Conservation (phyloP, 768 basidiomycete species). For the Tulasnella sp. region DNA sequence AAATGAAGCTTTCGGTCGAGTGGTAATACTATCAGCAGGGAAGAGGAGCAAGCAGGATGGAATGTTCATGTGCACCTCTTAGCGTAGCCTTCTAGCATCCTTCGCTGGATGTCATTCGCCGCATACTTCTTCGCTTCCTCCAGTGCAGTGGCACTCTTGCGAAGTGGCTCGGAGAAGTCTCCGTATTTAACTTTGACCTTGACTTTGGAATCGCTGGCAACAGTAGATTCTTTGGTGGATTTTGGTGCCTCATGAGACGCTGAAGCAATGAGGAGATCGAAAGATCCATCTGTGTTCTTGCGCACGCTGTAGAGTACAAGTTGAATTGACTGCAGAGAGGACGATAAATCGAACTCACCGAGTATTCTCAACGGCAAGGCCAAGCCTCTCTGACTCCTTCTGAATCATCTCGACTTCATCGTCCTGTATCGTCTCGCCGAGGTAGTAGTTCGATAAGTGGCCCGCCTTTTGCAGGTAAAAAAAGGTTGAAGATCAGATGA, state of each 20-base stretch:
- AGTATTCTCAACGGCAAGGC: constrained; percentile 72
- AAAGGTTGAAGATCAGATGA: not conserved
- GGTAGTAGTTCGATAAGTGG: constrained; percentile 78
- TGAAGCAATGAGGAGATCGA: constrained; percentile 68
- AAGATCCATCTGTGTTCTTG: constrained; percentile 52
- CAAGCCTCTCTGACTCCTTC: constrained; percentile 59
- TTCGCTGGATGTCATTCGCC: constrained; percentile 59
- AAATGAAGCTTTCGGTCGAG: constrained; percentile 46
- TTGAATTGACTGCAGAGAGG: not conserved
- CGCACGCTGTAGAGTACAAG: constrained; percentile 45
- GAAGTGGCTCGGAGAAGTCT: constrained; percentile 53
- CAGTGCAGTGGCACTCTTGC: constrained; percentile 45
- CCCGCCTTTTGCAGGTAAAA: constrained; percentile 34
- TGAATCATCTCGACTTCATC: constrained; percentile 71
- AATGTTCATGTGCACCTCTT: constrained; percentile 41
- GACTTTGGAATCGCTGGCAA: constrained; percentile 33
- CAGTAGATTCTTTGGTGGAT: constrained; percentile 36
- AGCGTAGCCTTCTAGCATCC: constrained; percentile 70
- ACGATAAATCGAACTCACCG: constrained; percentile 36
- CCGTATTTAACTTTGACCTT: constrained; percentile 62
- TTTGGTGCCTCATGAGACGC: constrained; percentile 28
- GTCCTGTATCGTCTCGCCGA: constrained; percentile 54
- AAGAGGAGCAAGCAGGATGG: not conserved
- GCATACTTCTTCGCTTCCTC: constrained; percentile 63
- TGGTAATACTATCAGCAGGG: not conserved